Evolutionary conservation across 2,329 filamentous ascomycete species (phyloP).

Genomic region (Cladosporium sp.): DNA sequence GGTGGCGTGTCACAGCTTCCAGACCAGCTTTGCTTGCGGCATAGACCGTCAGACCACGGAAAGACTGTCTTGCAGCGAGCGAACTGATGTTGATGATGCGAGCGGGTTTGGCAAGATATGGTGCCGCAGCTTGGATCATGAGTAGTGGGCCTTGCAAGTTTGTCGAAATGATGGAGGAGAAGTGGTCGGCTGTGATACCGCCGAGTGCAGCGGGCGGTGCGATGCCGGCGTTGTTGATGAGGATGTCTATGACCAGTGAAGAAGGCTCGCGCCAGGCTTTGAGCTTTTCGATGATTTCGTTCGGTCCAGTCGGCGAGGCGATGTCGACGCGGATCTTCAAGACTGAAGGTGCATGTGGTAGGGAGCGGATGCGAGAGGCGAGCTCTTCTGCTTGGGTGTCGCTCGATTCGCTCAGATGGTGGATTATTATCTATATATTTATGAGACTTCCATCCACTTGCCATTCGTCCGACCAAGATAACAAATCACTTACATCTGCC

Average conservation of each 20-base stretch:
- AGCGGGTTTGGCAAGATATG: slow-evolving; percentile 48
- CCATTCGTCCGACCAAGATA: slow-evolving; percentile 41
- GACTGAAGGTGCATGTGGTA: slow-evolving; percentile 37
- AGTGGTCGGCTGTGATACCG: slow-evolving; percentile 52
- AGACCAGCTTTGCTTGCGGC: slow-evolving; percentile 60
- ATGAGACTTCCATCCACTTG: slow-evolving; percentile 23
- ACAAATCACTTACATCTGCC: slow-evolving; percentile 40
- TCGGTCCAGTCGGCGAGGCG: slow-evolving; percentile 35
- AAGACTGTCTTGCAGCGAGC: slow-evolving; percentile 52
- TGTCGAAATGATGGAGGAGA: slow-evolving; percentile 55
- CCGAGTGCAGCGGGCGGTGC: slow-evolving; percentile 28
- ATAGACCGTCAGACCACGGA: slow-evolving; percentile 53
- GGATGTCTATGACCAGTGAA: slow-evolving; percentile 40
- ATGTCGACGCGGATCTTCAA: slow-evolving; percentile 44
- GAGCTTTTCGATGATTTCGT: slow-evolving; percentile 41
- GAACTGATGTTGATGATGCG: slow-evolving; percentile 63
- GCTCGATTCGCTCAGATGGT: background rate
- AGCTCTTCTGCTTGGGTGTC: slow-evolving; percentile 34
- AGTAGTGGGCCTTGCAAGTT: slow-evolving; percentile 59
- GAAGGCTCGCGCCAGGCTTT: slow-evolving; percentile 38
- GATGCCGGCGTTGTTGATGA: slow-evolving; percentile 46
- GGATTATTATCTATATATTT: slow-evolving; percentile 31
- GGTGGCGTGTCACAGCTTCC: slow-evolving; percentile 60
- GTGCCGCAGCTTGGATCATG: slow-evolving; percentile 55
- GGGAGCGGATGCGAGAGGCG: slow-evolving; percentile 38